phyloP scores from a whole-genome alignment of 2,329 filamentous ascomycete genomes.

The Allantophomopsis lycopodina region DNA sequence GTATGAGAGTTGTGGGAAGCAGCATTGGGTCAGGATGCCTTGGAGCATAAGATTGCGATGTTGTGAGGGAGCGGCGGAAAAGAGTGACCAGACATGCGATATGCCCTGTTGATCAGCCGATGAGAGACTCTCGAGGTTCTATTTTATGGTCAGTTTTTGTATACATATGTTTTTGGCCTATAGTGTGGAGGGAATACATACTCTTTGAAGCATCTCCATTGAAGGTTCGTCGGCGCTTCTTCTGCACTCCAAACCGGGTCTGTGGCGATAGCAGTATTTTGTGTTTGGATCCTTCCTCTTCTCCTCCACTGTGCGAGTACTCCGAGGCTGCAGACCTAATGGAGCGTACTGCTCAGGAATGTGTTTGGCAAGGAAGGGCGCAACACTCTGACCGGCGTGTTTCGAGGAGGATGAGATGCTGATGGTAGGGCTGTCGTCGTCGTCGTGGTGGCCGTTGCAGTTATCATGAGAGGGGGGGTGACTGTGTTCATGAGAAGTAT shows the following conservation, averaged over 20 bases:
- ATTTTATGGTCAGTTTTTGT: conserved; percentile 6
- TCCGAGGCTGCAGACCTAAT: conserved; percentile 37
- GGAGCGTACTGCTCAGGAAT: conserved; percentile 84
- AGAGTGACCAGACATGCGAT: conserved; percentile 93
- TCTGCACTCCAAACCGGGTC: conserved; percentile 86
- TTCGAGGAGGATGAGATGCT: conserved; percentile 14
- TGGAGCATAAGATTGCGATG: conserved; percentile 94
- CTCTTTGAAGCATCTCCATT: conserved; percentile 87
- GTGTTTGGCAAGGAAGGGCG: conserved; percentile 77
- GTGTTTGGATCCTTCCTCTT: conserved; percentile 52
- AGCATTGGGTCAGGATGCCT: conserved; percentile 91
- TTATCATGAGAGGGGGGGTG: conserved; percentile 12
- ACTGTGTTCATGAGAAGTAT: conserved; percentile 4
- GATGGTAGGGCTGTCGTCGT: conserved; percentile 8
- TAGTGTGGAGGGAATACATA: conserved; percentile 27
- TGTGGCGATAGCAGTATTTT: conserved; percentile 90
- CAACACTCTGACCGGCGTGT: conserved; percentile 15
- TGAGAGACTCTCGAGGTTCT: conserved; percentile 74
- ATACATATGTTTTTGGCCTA: neutral
- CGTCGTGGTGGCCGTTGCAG: conserved; percentile 10
- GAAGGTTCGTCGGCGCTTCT: conserved; percentile 87
- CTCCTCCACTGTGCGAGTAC: conserved; percentile 16
- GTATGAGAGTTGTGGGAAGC: conserved; percentile 91
- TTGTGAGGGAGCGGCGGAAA: conserved; percentile 87
- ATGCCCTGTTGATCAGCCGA: conserved; percentile 87